Percentiles rank a stretch among this genome's conserved stretches.
These are phyloP conservation scores for Gentiana macrophylla DNA, from an alignment of 257 asterid species.

Conservation along the genomic window DNA sequence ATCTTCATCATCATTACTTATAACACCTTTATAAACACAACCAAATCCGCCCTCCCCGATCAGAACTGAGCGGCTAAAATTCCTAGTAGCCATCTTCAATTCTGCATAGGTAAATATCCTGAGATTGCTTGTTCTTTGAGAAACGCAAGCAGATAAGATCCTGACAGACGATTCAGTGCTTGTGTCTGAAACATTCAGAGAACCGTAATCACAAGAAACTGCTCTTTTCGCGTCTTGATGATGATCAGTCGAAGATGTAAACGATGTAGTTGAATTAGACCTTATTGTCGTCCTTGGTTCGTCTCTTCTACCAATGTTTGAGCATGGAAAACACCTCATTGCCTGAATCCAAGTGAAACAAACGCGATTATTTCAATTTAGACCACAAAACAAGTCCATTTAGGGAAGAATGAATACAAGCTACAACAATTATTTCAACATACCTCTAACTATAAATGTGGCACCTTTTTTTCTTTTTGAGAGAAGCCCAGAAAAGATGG, in stretches of 20 bases:
- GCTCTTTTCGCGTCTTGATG: conserved; percentile 31
- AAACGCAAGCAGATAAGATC: conserved; percentile 39
- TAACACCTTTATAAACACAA: conserved; percentile 56
- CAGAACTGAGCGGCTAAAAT: conserved; percentile 70
- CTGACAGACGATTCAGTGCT: conserved; percentile 58
- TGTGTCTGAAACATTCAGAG: conserved; percentile 49
- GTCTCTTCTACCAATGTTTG: conserved; percentile 23
- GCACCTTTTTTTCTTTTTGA: conserved; percentile 10
- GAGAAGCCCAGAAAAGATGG: conserved; percentile 10
- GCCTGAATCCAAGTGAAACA: conserved; percentile 4
- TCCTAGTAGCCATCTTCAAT: conserved; percentile 59
- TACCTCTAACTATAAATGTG: conserved; percentile 18
- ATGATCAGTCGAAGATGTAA: conserved; percentile 41
- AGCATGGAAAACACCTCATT: conserved; percentile 59
- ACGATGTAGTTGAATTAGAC: conserved; percentile 33
- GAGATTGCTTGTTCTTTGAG: conserved; percentile 45
- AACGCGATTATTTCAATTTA: not conserved
- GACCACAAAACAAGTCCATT: not conserved
- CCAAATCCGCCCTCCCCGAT: conserved; percentile 93
- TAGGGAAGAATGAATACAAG: not conserved
- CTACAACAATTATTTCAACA: not conserved
- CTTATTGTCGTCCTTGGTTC: conserved; percentile 34
- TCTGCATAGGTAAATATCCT: conserved; percentile 50
- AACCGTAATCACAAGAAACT: conserved; percentile 32
- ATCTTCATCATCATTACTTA: conserved; percentile 23